Evolutionary conservation across 2,329 filamentous ascomycete genomes (phyloP).

Genomic region (Nemania diffusa): DNA sequence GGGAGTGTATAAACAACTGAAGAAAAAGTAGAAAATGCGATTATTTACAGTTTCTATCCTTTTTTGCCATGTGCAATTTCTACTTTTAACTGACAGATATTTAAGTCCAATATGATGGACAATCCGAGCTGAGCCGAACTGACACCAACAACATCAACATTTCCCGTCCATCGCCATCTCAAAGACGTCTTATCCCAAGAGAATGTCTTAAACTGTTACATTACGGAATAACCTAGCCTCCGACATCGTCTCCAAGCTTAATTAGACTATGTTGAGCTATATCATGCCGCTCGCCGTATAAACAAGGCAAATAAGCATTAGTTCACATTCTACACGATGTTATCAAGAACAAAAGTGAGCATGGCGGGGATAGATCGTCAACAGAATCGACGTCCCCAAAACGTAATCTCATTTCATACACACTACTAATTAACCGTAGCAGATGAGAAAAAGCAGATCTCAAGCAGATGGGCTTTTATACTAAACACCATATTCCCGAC

Average conservation of each 20-base stretch:
- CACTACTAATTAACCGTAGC: conserved; percentile 6
- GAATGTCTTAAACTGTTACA: too few species aligned
- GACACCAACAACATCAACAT: too few species aligned
- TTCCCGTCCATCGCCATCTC: too few species aligned
- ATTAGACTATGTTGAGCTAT: background rate
- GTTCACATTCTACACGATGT: background rate
- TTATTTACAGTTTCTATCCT: too few species aligned
- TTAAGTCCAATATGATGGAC: too few species aligned
- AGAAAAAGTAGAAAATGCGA: too few species aligned
- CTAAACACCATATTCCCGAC: background rate
- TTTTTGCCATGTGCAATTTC: too few species aligned
- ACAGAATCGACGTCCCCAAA: conserved; percentile 1
- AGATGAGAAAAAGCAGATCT: conserved; percentile 1
- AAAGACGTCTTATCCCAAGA: too few species aligned
- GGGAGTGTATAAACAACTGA: too few species aligned
- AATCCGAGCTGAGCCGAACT: too few species aligned
- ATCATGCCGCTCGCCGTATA: background rate
- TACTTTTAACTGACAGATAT: too few species aligned
- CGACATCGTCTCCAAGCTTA: background rate
- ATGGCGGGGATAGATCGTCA: background rate
- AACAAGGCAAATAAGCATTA: background rate
- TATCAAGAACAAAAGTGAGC: background rate
- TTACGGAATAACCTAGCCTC: too few species aligned
- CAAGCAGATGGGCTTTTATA: conserved; percentile 11
- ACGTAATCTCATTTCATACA: conserved; percentile 21